Percentiles rank a stretch among this genome's conserved stretches.
Evolutionary conservation across 768 basidiomycete genomes (phyloP).

Genomic region (Lactifluus piperatus): DNA sequence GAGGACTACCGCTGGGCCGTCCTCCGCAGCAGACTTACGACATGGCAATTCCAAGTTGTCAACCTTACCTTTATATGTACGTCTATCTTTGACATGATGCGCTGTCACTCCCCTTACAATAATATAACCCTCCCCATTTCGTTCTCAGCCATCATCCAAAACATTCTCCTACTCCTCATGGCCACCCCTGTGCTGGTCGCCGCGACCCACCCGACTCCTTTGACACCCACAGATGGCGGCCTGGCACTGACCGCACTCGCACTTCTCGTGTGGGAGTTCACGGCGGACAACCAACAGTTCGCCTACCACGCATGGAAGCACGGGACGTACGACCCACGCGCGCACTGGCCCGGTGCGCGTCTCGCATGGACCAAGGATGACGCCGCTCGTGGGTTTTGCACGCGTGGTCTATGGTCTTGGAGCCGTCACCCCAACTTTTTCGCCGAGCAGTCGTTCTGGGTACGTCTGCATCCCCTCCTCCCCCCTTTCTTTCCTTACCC

Average conservation of each 20-base stretch:
- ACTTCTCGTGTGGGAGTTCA: conserved; percentile 63
- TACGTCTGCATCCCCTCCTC: conserved; percentile 22
- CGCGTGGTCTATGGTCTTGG: conserved; percentile 80
- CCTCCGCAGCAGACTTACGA: conserved; percentile 51
- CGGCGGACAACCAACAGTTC: conserved; percentile 88
- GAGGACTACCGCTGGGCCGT: conserved; percentile 93
- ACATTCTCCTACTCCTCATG: conserved; percentile 67
- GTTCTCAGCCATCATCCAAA: conserved; percentile 57
- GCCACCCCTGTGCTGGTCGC: conserved; percentile 53
- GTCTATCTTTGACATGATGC: conserved; percentile 15
- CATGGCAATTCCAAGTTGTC: conserved; percentile 48
- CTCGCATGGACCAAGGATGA: conserved; percentile 62
- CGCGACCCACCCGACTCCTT: conserved; percentile 41
- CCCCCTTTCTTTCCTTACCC: neutral
- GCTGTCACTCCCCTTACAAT: neutral
- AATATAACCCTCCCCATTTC: neutral
- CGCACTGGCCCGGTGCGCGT: conserved; percentile 56
- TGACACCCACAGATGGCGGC: conserved; percentile 51
- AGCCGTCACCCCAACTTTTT: conserved; percentile 88
- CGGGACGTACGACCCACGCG: conserved; percentile 19
- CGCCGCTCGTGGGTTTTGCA: conserved; percentile 72
- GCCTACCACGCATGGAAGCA: conserved; percentile 74
- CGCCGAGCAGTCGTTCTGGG: conserved; percentile 87
- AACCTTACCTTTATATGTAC: conserved; percentile 66
- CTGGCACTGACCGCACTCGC: conserved; percentile 52